Conservation (phyloP, 164 flowering plant genomes). For the Paratinospora sagittata region DNA sequence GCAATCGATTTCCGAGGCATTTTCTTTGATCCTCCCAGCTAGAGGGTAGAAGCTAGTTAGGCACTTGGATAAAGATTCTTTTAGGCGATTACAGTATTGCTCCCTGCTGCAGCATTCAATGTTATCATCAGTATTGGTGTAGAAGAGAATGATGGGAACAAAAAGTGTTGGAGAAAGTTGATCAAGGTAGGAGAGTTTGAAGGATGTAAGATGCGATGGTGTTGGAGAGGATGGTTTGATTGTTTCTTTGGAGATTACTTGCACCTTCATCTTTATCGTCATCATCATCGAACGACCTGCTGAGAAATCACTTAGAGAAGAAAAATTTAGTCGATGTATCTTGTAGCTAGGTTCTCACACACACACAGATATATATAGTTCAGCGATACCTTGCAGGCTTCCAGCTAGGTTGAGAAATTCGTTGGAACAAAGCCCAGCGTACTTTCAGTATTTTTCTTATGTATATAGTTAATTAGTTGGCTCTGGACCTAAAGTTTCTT, state of each 20-base stretch:
- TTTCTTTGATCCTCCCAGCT: not conserved
- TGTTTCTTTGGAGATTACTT: slow-evolving; percentile 8
- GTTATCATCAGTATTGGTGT: not conserved
- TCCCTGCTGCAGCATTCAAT: not conserved
- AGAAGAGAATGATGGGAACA: slow-evolving; percentile 14
- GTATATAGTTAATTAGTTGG: no score
- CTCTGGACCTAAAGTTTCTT: no score
- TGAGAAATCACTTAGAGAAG: no score
- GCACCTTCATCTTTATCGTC: slow-evolving; percentile 4
- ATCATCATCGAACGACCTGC: not conserved
- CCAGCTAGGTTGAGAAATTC: no score
- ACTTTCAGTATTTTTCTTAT: no score
- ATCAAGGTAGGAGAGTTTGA: slow-evolving; percentile 18
- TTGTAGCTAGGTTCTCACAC: no score
- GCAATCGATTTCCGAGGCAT: not conserved
- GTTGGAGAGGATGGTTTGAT: slow-evolving; percentile 26
- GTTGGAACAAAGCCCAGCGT: no score
- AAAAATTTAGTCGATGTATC: no score
- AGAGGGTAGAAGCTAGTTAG: not conserved
- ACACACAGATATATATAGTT: no score
- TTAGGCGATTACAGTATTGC: not conserved
- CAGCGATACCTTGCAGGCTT: no score
- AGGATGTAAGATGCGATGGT: slow-evolving; percentile 15
- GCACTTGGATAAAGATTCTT: not conserved
- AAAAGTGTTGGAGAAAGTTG: slow-evolving; percentile 2